Evolutionary conservation across 768 basidiomycete species (phyloP).

Genomic region (Tricholoma saponaceum): DNA sequence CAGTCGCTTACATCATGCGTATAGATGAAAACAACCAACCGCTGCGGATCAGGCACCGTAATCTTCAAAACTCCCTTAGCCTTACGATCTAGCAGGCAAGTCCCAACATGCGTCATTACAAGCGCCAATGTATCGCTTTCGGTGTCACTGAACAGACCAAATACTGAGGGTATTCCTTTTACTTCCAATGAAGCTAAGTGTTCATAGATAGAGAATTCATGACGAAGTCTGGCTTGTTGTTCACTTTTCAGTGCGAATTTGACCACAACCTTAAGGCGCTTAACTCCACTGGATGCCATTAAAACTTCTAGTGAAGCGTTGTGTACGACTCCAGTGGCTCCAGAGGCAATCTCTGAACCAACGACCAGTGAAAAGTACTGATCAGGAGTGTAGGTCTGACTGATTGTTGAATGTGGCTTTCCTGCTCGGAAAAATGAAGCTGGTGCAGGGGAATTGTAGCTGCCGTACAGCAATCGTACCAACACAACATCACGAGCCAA

Average conservation of each 20-base stretch:
- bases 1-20: not conserved
- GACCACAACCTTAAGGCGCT: too few relatives aligned
- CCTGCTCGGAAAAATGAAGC: not conserved
- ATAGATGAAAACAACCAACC: not conserved
- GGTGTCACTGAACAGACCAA: not conserved
- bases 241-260: too few relatives aligned
- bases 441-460: not conserved
- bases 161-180: not conserved
- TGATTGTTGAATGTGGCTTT: too few relatives aligned
- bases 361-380: slow-evolving; percentile 7
- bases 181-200: not conserved
- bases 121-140: not conserved
- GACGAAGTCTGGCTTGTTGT: too few relatives aligned
- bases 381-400: not conserved
- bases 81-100: not conserved
- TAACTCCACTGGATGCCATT: too few relatives aligned
- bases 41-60: not conserved
- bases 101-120: not conserved
- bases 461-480: slow-evolving; percentile 7
- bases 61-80: not conserved
- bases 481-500: slow-evolving; percentile 4
- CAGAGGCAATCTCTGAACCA: slow-evolving; percentile 4
- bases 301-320: too few relatives aligned
- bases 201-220: not conserved
- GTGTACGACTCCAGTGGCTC: too few relatives aligned